A percentile compares a stretch with the other conserved stretches of the same genome.
phyloP scores from a whole-genome alignment of 768 basidiomycete species.

The Phlebiopsis gigantea region DNA sequence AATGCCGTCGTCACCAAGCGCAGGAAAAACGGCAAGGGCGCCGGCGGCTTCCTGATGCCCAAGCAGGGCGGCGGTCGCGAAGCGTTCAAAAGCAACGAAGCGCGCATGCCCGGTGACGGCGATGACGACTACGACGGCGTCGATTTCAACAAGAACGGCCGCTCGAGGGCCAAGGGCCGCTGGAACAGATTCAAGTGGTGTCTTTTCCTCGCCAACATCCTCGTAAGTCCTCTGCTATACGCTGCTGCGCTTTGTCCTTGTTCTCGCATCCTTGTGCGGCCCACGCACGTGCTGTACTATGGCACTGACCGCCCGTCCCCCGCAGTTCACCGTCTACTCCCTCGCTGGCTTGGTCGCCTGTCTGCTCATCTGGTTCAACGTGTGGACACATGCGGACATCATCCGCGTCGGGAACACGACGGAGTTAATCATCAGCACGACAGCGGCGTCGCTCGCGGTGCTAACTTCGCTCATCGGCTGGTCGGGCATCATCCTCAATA shows the following conservation, averaged over 20 bases:
- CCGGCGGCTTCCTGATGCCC: slow-evolving; percentile 35
- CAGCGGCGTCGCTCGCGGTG: slow-evolving; percentile 53
- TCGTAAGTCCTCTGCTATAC: slow-evolving; percentile 32
- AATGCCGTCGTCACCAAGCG: slow-evolving; percentile 36
- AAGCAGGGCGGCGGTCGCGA: slow-evolving; percentile 70
- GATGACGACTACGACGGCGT: slow-evolving; percentile 36
- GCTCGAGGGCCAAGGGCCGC: slow-evolving; percentile 39
- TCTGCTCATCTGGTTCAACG: slow-evolving; percentile 74
- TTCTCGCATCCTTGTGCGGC: not conserved
- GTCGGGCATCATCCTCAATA: slow-evolving; percentile 79
- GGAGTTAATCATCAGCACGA: slow-evolving; percentile 67
- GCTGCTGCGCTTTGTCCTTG: not conserved
- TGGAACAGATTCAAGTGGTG: slow-evolving; percentile 89
- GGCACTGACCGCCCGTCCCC: not conserved
- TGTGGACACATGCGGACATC: slow-evolving; percentile 64
- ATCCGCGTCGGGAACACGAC: slow-evolving; percentile 63
- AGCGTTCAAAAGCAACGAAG: slow-evolving; percentile 38
- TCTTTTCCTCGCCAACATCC: slow-evolving; percentile 58
- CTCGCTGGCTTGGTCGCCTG: slow-evolving; percentile 57
- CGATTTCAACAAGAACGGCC: slow-evolving; percentile 34
- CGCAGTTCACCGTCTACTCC: slow-evolving; percentile 54
- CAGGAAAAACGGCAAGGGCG: slow-evolving; percentile 33
- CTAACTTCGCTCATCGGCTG: slow-evolving; percentile 70
- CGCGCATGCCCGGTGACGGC: slow-evolving; percentile 32
- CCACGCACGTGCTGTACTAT: not conserved